Evolutionary conservation across 805 yeast genomes (phyloP).

Genomic region (Danielia oregonensis): DNA sequence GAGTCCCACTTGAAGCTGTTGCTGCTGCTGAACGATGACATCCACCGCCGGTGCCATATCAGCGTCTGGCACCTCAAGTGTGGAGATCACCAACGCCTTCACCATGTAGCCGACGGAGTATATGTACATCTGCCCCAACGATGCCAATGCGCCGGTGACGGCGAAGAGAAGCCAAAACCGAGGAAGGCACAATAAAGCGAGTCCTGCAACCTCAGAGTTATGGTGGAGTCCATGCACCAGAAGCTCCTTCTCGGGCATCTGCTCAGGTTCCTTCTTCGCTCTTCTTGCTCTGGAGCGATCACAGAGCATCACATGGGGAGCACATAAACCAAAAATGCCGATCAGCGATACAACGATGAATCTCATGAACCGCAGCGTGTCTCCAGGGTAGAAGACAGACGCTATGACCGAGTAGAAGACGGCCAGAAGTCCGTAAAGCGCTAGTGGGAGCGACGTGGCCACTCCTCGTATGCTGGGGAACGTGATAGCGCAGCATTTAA

Average conservation of each 20-base stretch:
- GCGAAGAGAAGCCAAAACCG: slow-evolving; percentile 39
- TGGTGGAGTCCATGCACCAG: not conserved
- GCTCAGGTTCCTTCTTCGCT: slow-evolving; percentile 2
- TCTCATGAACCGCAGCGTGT: slow-evolving; percentile 52
- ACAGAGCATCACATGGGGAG: slow-evolving; percentile 43
- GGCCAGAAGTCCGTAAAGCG: slow-evolving; percentile 74
- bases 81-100: slow-evolving; percentile 27
- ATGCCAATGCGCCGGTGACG: slow-evolving; percentile 37
- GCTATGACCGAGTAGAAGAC: slow-evolving; percentile 59
- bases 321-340: slow-evolving; percentile 39
- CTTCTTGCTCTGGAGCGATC: slow-evolving; percentile 26
- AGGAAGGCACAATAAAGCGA: slow-evolving; percentile 17
- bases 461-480: slow-evolving; percentile 68
- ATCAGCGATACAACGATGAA: slow-evolving; percentile 43
- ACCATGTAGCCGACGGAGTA: slow-evolving; percentile 45
- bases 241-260: not conserved
- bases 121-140: slow-evolving; percentile 45
- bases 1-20: slow-evolving; percentile 70
- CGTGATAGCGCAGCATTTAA: slow-evolving; percentile 69
- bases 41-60: slow-evolving; percentile 16
- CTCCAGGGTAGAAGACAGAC: slow-evolving; percentile 49
- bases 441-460: slow-evolving; percentile 72
- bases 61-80: slow-evolving; percentile 5
- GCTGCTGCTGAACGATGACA: slow-evolving; percentile 47
- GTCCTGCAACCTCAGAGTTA: slow-evolving; percentile 11